These are phyloP conservation scores for Arabis hirsuta DNA, from an alignment of 345 rosid species.

Conservation along the genomic window DNA sequence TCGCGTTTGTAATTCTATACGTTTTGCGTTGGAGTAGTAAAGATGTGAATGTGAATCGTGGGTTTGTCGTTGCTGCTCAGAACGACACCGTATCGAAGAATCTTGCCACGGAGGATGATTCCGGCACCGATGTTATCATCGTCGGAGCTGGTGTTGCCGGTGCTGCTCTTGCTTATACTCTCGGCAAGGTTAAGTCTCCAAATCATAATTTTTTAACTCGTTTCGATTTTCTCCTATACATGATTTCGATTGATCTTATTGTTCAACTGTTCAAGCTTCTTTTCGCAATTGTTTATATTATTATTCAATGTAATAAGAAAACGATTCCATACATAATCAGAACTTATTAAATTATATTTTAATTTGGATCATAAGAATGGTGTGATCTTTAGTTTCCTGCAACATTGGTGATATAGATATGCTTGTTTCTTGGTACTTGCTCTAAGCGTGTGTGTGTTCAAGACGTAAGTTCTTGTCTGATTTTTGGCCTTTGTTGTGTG, in stretches of 20 bases:
- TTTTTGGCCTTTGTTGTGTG: not conserved
- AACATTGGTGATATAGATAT: not conserved
- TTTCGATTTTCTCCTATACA: not conserved
- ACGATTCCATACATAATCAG: too few species aligned
- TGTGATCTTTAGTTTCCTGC: conserved; percentile 14
- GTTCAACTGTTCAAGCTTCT: too few species aligned
- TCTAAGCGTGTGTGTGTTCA: not conserved
- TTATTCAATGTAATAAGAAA: too few species aligned
- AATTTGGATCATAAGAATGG: not conserved
- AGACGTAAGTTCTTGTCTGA: conserved; percentile 21
- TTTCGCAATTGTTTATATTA: too few species aligned
- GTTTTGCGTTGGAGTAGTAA: conserved; percentile 14
- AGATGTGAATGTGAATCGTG: conserved; percentile 7
- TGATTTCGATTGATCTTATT: not conserved
- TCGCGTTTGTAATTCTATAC: conserved; percentile 26
- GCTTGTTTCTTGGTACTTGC: conserved; percentile 14
- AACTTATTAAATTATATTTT: not conserved
- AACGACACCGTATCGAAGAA: not conserved
- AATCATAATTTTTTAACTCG: not conserved
- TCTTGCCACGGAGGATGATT: conserved; percentile 9
- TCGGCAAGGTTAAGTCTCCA: conserved; percentile 49
- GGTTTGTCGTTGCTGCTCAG: not conserved
- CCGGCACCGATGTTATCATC: conserved; percentile 42
- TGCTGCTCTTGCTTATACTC: conserved; percentile 63
- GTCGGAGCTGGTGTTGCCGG: conserved; percentile 58